Evolutionary conservation across 805 yeast genomes (phyloP).

Genomic region (Jamesozyma jinghongensis): DNA sequence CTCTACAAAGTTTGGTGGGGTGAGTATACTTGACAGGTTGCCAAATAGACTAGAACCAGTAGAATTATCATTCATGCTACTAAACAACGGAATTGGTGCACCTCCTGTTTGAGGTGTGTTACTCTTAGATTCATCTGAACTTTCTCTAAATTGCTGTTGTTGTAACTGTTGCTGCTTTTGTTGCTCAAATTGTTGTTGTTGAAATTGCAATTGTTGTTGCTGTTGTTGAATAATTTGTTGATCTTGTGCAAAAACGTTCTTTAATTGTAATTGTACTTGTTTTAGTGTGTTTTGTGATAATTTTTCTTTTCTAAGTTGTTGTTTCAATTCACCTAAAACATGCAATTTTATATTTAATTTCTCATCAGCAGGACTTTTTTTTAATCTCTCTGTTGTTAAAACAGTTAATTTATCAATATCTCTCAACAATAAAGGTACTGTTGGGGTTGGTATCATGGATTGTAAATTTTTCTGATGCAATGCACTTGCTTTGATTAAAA

Average conservation of each 20-base stretch:
- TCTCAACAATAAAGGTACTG: slow-evolving; percentile 26
- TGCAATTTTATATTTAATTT: slow-evolving; percentile 27
- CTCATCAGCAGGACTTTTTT: slow-evolving; percentile 27
- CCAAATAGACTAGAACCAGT: slow-evolving; percentile 18
- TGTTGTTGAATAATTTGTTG: slow-evolving; percentile 27
- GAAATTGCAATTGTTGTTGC: slow-evolving; percentile 19
- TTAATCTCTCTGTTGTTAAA: slow-evolving; percentile 29
- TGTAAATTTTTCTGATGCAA: slow-evolving; percentile 31
- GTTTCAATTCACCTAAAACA: slow-evolving; percentile 31
- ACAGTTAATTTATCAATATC: slow-evolving; percentile 31
- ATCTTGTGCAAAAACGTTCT: slow-evolving; percentile 33
- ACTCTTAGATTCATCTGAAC: not conserved
- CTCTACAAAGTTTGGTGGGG: slow-evolving; percentile 12
- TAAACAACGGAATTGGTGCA: slow-evolving; percentile 5
- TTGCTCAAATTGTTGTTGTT: slow-evolving; percentile 21
- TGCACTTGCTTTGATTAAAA: slow-evolving; percentile 53
- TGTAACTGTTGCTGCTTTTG: slow-evolving; percentile 10
- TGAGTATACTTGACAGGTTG: slow-evolving; percentile 6
- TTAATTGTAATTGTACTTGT: slow-evolving; percentile 34
- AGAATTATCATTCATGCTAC: not conserved
- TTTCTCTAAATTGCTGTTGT: slow-evolving; percentile 9
- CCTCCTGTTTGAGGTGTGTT: not conserved
- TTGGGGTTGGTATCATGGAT: slow-evolving; percentile 25
- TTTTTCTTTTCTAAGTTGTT: slow-evolving; percentile 29
- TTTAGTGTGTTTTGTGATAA: slow-evolving; percentile 26